These are phyloP conservation scores for Ustilago cynodontis DNA, from an alignment of 1,284 basidiomycete genomes.

Conservation along the genomic window DNA sequence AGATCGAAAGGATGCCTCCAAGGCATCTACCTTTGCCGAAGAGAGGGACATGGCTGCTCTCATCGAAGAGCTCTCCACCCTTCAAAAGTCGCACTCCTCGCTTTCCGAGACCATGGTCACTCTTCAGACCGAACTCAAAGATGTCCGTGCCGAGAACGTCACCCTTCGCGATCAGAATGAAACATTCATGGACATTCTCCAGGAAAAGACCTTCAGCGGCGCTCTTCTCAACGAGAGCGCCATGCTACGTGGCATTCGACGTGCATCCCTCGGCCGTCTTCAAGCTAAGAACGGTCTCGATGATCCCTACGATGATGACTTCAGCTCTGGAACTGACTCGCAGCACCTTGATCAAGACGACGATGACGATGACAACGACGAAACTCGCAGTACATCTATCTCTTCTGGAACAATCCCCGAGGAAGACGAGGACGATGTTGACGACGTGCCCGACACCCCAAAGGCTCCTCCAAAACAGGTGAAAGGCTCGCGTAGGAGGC, in stretches of 20 bases:
- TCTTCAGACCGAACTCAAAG: slow-evolving; percentile 54
- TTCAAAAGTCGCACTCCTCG: slow-evolving; percentile 49
- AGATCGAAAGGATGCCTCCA: neutral
- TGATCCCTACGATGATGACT: slow-evolving; percentile 42
- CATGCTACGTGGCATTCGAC: slow-evolving; percentile 48
- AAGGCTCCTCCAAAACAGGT: slow-evolving; percentile 22
- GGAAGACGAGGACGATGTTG: slow-evolving; percentile 54
- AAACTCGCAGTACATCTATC: slow-evolving; percentile 18
- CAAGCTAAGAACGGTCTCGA: slow-evolving; percentile 25
- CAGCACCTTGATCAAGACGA: slow-evolving; percentile 28
- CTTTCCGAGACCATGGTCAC: slow-evolving; percentile 49
- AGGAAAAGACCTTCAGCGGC: slow-evolving; percentile 63
- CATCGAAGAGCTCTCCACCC: slow-evolving; percentile 37
- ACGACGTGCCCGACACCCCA: slow-evolving; percentile 60
- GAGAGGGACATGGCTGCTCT: slow-evolving; percentile 33
- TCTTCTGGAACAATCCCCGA: slow-evolving; percentile 41
- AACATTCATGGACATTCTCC: slow-evolving; percentile 57
- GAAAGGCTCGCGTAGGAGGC: slow-evolving; percentile 27
- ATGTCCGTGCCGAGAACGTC: slow-evolving; percentile 47
- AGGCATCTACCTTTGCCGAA: slow-evolving; percentile 28
- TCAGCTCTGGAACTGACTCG: slow-evolving; percentile 34
- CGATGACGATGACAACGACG: slow-evolving; percentile 27
- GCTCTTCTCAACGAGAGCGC: slow-evolving; percentile 58
- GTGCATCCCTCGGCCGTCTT: slow-evolving; percentile 29
- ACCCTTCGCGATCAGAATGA: slow-evolving; percentile 58